Evolutionary conservation across 2,329 filamentous ascomycete genomes (phyloP).

Genomic region (Aspergillus aculeatus): DNA sequence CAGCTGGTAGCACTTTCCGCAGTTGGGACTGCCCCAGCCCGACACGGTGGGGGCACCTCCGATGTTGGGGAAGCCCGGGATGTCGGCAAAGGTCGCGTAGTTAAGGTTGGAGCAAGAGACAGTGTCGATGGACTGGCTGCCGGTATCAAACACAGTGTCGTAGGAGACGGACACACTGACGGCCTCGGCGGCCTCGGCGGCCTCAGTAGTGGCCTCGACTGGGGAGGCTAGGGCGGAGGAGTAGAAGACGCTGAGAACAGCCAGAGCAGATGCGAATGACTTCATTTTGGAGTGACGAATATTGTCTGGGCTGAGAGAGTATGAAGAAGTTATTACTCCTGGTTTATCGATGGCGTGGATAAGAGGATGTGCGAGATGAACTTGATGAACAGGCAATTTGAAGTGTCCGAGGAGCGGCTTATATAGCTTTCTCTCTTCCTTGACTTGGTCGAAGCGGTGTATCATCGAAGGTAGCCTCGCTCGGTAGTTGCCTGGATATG

Average conservation of each 20-base stretch:
- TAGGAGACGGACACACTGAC: conserved; percentile 59
- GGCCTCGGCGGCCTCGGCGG: conserved; percentile 12
- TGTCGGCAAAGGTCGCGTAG: conserved; percentile 43
- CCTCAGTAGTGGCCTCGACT: conserved; percentile 14
- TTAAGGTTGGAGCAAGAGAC: conserved; percentile 47
- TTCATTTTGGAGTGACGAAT: conserved; percentile 25
- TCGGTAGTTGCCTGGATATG: neutral
- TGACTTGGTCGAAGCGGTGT: neutral
- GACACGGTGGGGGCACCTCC: conserved; percentile 50
- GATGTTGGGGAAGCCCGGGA: conserved; percentile 51
- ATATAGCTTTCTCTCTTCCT: neutral
- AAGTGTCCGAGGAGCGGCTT: neutral
- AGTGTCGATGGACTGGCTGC: conserved; percentile 52
- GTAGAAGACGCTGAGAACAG: conserved; percentile 25
- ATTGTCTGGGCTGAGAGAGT: neutral
- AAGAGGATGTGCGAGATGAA: neutral
- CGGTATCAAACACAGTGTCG: conserved; percentile 69
- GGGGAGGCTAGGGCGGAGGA: conserved; percentile 24
- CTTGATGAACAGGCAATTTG: neutral
- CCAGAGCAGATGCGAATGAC: conserved; percentile 18
- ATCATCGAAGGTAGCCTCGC: neutral
- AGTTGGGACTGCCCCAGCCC: conserved; percentile 50
- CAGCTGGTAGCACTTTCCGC: conserved; percentile 54
- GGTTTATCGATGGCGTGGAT: no score
- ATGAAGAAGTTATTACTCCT: neutral